These are phyloP conservation scores for Aspergillus jensenii DNA, from an alignment of 2,329 filamentous ascomycete species.

Conservation along the genomic window DNA sequence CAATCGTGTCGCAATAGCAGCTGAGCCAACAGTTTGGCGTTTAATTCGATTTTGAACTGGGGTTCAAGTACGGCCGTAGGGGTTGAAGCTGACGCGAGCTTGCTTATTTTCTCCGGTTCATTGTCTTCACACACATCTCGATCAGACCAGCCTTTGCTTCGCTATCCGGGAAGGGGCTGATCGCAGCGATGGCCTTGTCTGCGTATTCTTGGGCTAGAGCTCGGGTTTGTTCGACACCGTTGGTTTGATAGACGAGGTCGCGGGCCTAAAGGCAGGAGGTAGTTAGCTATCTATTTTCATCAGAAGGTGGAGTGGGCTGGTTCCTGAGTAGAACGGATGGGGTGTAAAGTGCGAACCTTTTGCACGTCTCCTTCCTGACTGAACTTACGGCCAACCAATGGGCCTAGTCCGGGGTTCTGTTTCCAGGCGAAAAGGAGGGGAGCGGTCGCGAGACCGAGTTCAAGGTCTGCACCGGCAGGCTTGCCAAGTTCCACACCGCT, in stretches of 20 bases:
- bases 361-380: constrained; percentile 77
- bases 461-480: constrained; percentile 88
- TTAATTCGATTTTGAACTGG: neutral
- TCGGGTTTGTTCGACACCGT: constrained; percentile 89
- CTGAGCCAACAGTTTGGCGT: neutral
- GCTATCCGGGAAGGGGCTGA: constrained; percentile 82
- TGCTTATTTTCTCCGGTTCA: constrained; percentile 76
- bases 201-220: constrained; percentile 88
- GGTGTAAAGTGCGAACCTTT: constrained; percentile 58
- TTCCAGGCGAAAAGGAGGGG: constrained; percentile 96
- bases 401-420: constrained; percentile 77
- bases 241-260: constrained; percentile 75
- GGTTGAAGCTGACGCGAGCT: too few relatives aligned
- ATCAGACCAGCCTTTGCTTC: constrained; percentile 89
- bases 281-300: constrained; percentile 12
- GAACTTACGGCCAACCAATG: constrained; percentile 90
- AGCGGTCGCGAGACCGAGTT: constrained; percentile 89
- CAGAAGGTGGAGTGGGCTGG: neutral
- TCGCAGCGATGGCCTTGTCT: constrained; percentile 81
- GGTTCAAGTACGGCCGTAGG: neutral
- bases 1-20: neutral
- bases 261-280: constrained; percentile 63
- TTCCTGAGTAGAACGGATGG: neutral
- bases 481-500: constrained; percentile 85
- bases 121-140: constrained; percentile 91